Base-by-base conservation (phyloP, 257 asterid species). In the Misopates orontium region DNA sequence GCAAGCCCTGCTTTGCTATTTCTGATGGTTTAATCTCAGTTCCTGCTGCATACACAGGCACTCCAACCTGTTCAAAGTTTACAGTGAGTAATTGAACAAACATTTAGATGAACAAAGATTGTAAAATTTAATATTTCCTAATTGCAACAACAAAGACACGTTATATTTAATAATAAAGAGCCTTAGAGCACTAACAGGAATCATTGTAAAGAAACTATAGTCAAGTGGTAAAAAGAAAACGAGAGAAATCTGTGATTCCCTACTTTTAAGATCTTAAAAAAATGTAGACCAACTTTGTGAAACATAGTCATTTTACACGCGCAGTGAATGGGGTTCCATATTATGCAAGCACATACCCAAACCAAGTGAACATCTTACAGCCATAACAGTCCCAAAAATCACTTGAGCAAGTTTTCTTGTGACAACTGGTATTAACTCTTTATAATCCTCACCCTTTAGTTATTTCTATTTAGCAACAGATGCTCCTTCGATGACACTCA, bases 21-120 rank as follows among this genome's bases (percentile, higher is more conserved):
- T 86, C 96, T 52, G 95, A 96, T 77, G 97, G 99, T 72, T 82
- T 93, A 64, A 86, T 73, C 16, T 77, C 95, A 44, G 91, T 90
- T 76, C 99, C 97, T 54, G 90, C 90, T 60, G 94, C 75, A 80
- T 87, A 93, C 75, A 90, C 97, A 75, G 99, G 97, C 61, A 90
- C 97, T 57, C 85, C 95, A 54, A 93, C 97, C 97, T 93, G 85
- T 80, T 64, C 74, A 74, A 75, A 70, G 69, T 71, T 77, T 60
- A 50, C 22, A 67, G 71, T 68, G 66, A 73, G 73, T 56, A 72
- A 66, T 59, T 63, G 74, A 66, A 64, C n/a, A n/a, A n/a, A n/a
- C n/a, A n/a, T n/a, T n/a, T n/a, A n/a, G n/a, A n/a, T n/a, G n/a
- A n/a, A n/a, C n/a, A n/a, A n/a, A n/a, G n/a, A n/a, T n/a, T n/a